These are phyloP conservation scores for Fusarium mexicanum DNA, from an alignment of 2,329 filamentous ascomycete species.

Conservation along the genomic window DNA sequence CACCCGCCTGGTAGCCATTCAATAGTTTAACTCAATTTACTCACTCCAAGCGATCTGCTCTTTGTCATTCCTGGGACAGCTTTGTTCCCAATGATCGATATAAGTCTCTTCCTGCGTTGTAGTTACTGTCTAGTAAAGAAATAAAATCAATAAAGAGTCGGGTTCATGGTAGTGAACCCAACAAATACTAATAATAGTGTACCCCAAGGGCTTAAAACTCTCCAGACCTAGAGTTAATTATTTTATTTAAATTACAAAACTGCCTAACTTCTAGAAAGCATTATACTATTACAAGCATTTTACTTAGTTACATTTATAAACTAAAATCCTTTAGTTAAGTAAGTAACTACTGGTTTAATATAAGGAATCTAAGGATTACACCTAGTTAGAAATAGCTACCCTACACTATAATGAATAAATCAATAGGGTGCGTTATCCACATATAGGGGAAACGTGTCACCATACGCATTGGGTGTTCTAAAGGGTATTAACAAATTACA, in stretches of 20 bases:
- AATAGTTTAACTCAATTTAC: not conserved
- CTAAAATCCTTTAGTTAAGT: not conserved
- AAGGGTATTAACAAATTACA: no score
- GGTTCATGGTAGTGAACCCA: no score
- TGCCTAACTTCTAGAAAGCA: fast-evolving
- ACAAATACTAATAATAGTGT: not conserved
- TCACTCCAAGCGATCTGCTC: not conserved
- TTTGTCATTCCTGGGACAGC: not conserved
- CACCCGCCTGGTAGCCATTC: not conserved
- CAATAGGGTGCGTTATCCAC: not conserved
- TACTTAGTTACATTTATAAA: not conserved
- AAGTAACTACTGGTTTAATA: not conserved
- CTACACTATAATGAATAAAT: not conserved
- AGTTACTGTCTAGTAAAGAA: not conserved
- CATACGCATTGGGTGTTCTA: fast-evolving
- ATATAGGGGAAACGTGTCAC: not conserved
- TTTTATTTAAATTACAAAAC: not conserved
- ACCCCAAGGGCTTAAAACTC: not conserved
- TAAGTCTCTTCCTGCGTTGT: not conserved
- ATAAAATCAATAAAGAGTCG: not conserved
- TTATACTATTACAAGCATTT: not conserved
- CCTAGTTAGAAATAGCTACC: no score
- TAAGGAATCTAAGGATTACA: no score
- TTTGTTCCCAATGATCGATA: not conserved
- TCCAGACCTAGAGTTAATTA: no score